These are phyloP conservation scores for Rhodotorula paludigena DNA, from an alignment of 768 basidiomycete species.

Conservation along the genomic window DNA sequence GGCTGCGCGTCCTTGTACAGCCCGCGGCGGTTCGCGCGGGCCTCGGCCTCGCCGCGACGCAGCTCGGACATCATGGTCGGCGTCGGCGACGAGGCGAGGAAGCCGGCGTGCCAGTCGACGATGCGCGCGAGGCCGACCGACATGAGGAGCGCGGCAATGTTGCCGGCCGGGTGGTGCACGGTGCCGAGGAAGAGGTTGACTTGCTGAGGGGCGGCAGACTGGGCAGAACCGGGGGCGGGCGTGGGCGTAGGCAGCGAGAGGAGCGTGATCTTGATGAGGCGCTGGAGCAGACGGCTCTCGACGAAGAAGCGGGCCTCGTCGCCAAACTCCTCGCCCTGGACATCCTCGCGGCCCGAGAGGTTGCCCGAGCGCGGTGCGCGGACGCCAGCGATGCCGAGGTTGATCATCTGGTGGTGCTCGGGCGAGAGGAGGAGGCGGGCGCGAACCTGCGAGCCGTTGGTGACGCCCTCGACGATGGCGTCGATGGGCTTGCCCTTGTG, in stretches of 20 bases:
- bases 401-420: conserved; percentile 82
- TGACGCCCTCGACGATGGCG: conserved; percentile 86
- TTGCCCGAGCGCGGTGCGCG: conserved; percentile 63
- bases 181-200: conserved; percentile 86
- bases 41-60: conserved; percentile 71
- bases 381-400: conserved; percentile 70
- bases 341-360: conserved; percentile 47
- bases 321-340: conserved; percentile 59
- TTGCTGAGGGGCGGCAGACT: conserved; percentile 53
- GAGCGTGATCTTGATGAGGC: conserved; percentile 67
- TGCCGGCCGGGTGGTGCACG: conserved; percentile 85
- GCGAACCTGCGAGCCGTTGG: conserved; percentile 85
- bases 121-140: conserved; percentile 79
- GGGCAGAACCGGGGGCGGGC: conserved; percentile 52
- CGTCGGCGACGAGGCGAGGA: conserved; percentile 60
- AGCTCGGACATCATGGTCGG: conserved; percentile 66
- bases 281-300: conserved; percentile 75
- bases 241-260: conserved; percentile 73
- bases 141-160: conserved; percentile 84
- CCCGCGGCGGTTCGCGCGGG: conserved; percentile 67
- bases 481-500: conserved; percentile 89
- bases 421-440: conserved; percentile 81
- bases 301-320: conserved; percentile 96
- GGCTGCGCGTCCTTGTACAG: conserved; percentile 60
- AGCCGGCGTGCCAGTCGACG: conserved; percentile 96